Evolutionary conservation across 2,329 filamentous ascomycete genomes (phyloP), one percentile per base, ranked within the genome.

Genomic region (Alternaria hordeiaustralica): DNA sequence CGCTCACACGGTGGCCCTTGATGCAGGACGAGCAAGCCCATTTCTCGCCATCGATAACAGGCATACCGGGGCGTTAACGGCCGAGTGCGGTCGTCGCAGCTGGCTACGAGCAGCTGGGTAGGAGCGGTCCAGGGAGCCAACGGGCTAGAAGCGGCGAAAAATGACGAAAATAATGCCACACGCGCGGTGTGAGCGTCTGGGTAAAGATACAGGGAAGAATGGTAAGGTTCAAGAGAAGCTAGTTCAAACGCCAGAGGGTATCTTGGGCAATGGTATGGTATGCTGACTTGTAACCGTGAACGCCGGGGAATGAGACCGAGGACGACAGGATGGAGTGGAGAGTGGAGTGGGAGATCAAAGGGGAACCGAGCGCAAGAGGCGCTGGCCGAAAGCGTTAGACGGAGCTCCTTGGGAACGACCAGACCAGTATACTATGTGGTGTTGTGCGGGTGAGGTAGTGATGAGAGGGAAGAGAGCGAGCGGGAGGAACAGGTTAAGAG

Each of bases 11-110:
- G 85, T 99, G 96, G 79, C 96, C 96, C 83, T 96, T 92, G 80
- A 99, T 94, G 85, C 96, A 99, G 84, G 94, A 94, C 85, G 97
- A 93, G 87, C 95, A 98, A 83, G 95, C 95, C 86, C 89, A 98
- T 86, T 98, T 98, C 86, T 97, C 93, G 82, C 95, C 95, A 87
- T 97, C 90, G 71, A 81, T 74, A 58, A 81, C 67, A 70, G 79
- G 78, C 78, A 80, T 80, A 65, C 70, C 77, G 71, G 65, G 61
- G 59, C 15, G 44, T 33, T 61, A 62, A 75, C 75, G 76, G 77
- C 76, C 75, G 72, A 67, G 64, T 66, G 71, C 75, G 74, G 76
- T 78, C 75, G 77, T 73, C 62, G 71, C 69, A 74, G 69, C 61
- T 67, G 70, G 74, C 70, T 71, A 55, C 30, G 55, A 61, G 64